Base-by-base conservation (phyloP, 768 basidiomycete genomes). In the Leccinum boreale region DNA sequence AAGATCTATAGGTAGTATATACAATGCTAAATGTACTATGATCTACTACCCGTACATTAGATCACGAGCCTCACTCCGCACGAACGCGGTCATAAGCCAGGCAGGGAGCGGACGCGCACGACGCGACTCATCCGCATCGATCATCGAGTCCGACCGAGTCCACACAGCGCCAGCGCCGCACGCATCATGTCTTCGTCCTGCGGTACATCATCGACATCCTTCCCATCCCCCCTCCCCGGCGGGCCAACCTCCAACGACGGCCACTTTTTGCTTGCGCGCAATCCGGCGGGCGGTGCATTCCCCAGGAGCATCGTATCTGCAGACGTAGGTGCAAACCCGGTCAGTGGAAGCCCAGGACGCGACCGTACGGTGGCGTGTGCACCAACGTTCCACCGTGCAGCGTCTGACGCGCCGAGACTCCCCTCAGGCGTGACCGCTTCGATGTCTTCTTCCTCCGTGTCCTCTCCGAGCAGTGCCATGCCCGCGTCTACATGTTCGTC, bases 111-210 rank as follows among this genome's bases (percentile, higher is more conserved):
- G 2, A 29, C 53, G n/a, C n/a, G 24, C n/a, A 35, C 3, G 19
- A 39, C n/a, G 49, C 35, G 10, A 26, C 49, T 67, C 59, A 67
- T 33, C 50, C 62, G 6, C 58, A 54, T 57, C 61, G n/a, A n/a
- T 42, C n/a, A 42, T 42, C 39, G 39, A 42, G 39, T 53, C 47
- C 72, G 68, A 39, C 78, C 73, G 36, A 79, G 74, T 33, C 87
- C 86, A 67, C 86, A 89, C 19, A 89, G 71, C 45, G 82, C 83
- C 42, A 87, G 73, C 26, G 87, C 87, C 23, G 86, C 87, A 59
- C 81, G 81, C 83, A 89, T 85, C 72, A 83, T 82, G 56, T 86
- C 86, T 33, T 86, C 82, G 67, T 87, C 84, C 47, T 80, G 78
- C 66, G 58, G 60, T 7, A 7, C 57, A 23, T 58, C 59, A 58